Evolutionary conservation across 2,329 filamentous ascomycete species (phyloP).

Genomic region (Trichoderma lentiforme): DNA sequence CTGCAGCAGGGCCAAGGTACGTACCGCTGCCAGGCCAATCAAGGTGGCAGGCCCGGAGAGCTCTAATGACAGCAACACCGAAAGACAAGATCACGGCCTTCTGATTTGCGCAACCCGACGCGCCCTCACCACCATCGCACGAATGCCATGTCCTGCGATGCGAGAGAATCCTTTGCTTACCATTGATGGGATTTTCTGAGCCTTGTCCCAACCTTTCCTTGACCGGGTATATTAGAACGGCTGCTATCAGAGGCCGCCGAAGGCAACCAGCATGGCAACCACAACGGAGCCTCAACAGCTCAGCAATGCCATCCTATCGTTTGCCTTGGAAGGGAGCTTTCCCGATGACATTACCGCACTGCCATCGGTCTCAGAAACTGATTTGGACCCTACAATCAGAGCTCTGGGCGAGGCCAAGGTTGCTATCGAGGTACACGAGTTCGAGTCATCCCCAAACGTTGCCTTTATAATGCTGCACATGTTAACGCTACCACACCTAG

Average conservation of each 20-base stretch:
- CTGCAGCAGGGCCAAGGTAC: background rate
- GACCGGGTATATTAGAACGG: background rate
- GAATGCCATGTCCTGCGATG: slow-evolving; percentile 5
- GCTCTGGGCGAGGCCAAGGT: slow-evolving; percentile 36
- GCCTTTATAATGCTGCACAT: background rate
- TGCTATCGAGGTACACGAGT: slow-evolving; percentile 38
- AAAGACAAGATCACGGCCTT: background rate
- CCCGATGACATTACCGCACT: slow-evolving; percentile 39
- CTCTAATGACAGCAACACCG: background rate
- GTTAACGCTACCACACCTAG: slow-evolving; percentile 23
- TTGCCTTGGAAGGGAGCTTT: slow-evolving; percentile 40
- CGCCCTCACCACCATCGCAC: background rate
- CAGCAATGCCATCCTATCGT: slow-evolving; percentile 40
- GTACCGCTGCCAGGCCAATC: background rate
- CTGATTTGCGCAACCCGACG: slow-evolving; percentile 1
- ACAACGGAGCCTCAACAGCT: slow-evolving; percentile 32
- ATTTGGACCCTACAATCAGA: slow-evolving; percentile 40
- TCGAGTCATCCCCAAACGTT: background rate
- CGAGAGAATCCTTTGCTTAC: background rate
- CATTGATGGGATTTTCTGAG: background rate
- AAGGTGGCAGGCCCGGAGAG: background rate
- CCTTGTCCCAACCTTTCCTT: background rate
- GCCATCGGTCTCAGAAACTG: slow-evolving; percentile 36
- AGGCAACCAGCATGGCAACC: slow-evolving; percentile 30
- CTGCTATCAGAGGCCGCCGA: background rate